Percentiles rank a stretch among this genome's conserved stretches.
Evolutionary conservation across 1,139 yeast genomes (phyloP).

Genomic region (Saccharomyces hybrid): DNA sequence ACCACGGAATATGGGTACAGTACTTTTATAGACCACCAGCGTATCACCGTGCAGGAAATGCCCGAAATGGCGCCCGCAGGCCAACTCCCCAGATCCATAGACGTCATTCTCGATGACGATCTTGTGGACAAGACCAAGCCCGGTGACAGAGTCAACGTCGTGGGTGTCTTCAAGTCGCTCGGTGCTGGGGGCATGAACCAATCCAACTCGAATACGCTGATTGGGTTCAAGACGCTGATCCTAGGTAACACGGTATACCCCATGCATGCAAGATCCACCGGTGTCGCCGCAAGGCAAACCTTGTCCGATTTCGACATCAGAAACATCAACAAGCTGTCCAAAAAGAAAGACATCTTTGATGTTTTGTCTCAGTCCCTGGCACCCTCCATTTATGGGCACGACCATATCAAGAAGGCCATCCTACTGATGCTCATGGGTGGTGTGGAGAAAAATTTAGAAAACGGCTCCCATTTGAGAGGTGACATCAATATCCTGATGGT

Average conservation of each 20-base stretch:
- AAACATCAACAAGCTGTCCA: conserved; percentile 73
- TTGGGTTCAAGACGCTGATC: conserved; percentile 72
- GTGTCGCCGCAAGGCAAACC: conserved; percentile 68
- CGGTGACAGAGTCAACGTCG: conserved; percentile 91
- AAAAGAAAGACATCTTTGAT: conserved; percentile 64
- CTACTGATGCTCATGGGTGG: conserved; percentile 89
- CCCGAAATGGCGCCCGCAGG: conserved; percentile 99
- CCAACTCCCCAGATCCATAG: conserved; percentile 88
- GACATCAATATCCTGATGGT: conserved; percentile 94
- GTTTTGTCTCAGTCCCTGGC: conserved; percentile 80
- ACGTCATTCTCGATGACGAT: conserved; percentile 87
- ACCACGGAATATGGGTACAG: conserved; percentile 90
- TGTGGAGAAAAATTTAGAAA: conserved; percentile 84
- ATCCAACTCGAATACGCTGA: conserved; percentile 41
- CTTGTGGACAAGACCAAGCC: conserved; percentile 88
- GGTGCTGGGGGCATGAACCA: conserved; percentile 57
- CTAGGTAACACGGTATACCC: conserved; percentile 86
- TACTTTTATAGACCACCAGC: conserved; percentile 90
- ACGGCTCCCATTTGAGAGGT: conserved; percentile 96
- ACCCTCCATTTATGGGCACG: conserved; percentile 93
- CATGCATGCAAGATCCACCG: conserved; percentile 79
- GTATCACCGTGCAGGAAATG: conserved; percentile 91
- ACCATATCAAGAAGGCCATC: conserved; percentile 83
- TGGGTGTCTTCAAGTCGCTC: conserved; percentile 87
- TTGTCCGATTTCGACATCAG: conserved; percentile 79